phyloP scores from a whole-genome alignment of 495 filamentous ascomycete species.

The Penicillium dipodomyicola region DNA sequence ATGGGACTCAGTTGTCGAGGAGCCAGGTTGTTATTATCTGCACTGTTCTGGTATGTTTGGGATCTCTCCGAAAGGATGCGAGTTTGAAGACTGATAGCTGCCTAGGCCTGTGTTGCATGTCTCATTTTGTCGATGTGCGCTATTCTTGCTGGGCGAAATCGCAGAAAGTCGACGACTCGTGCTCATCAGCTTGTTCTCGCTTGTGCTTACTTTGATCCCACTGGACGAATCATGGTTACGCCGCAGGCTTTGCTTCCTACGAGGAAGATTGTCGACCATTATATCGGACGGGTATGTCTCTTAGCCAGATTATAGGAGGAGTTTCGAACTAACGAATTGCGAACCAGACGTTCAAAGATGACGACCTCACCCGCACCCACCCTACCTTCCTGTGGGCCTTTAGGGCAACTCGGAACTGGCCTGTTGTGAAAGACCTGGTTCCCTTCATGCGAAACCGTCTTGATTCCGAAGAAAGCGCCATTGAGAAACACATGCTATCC shows the following conservation, averaged over 20 bases:
- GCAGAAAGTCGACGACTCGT: slow-evolving; percentile 55
- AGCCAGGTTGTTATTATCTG: slow-evolving; percentile 62
- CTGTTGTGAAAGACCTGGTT: slow-evolving; percentile 61
- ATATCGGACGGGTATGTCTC: slow-evolving; percentile 59
- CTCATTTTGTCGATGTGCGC: slow-evolving; percentile 55
- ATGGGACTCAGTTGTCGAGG: slow-evolving; percentile 44
- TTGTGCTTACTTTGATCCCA: slow-evolving; percentile 70
- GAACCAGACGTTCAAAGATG: slow-evolving; percentile 60
- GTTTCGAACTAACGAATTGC: background rate
- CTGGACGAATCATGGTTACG: slow-evolving; percentile 75
- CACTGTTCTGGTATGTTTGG: slow-evolving; percentile 56
- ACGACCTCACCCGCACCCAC: slow-evolving; percentile 73
- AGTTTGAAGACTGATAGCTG: slow-evolving; percentile 15
- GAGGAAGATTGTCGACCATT: slow-evolving; percentile 75
- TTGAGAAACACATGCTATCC: slow-evolving; percentile 41
- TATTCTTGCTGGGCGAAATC: slow-evolving; percentile 54
- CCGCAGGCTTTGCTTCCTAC: slow-evolving; percentile 78
- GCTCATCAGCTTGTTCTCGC: slow-evolving; percentile 79
- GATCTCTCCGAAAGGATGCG: background rate
- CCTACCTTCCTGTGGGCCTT: slow-evolving; percentile 87
- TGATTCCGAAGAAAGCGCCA: slow-evolving; percentile 32
- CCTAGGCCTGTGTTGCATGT: slow-evolving; percentile 58
- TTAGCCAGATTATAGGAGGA: background rate
- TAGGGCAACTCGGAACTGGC: slow-evolving; percentile 75
- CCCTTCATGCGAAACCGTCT: slow-evolving; percentile 65